Conservation (phyloP, 495 filamentous ascomycete species). For the Neurospora sp. region DNA sequence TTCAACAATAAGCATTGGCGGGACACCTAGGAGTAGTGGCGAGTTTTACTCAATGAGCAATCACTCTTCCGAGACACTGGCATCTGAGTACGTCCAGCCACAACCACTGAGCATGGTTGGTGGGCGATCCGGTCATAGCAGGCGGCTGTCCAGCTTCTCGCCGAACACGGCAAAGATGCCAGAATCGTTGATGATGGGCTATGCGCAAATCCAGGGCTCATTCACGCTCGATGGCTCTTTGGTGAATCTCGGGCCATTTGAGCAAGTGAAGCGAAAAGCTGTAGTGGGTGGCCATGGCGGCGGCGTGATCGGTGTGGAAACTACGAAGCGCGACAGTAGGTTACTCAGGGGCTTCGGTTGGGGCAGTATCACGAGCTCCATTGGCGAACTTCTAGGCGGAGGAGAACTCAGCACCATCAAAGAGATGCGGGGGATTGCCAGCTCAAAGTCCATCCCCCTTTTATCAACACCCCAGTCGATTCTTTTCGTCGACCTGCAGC, state of each 20-base stretch:
- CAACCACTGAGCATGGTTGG: slow-evolving; percentile 34
- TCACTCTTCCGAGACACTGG: slow-evolving; percentile 83
- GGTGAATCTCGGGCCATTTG: slow-evolving; percentile 80
- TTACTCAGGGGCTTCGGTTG: slow-evolving; percentile 79
- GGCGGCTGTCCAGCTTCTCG: slow-evolving; percentile 52
- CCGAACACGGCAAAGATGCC: slow-evolving; percentile 35
- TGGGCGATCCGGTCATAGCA: slow-evolving; percentile 45
- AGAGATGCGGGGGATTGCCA: slow-evolving; percentile 79
- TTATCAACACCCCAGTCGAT: slow-evolving; percentile 95
- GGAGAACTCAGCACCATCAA: slow-evolving; percentile 84
- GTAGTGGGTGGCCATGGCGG: slow-evolving; percentile 80
- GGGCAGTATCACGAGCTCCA: slow-evolving; percentile 78
- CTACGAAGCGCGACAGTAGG: slow-evolving; percentile 63
- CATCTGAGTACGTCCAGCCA: slow-evolving; percentile 77
- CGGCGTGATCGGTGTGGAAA: slow-evolving; percentile 72
- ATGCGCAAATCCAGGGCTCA: slow-evolving; percentile 85
- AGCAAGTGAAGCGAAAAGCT: slow-evolving; percentile 90
- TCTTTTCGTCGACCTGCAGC: slow-evolving; percentile 82
- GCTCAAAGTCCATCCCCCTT: slow-evolving; percentile 73
- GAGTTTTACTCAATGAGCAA: slow-evolving; percentile 94
- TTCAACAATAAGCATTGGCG: slow-evolving; percentile 55
- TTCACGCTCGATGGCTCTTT: slow-evolving; percentile 89
- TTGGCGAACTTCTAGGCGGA: slow-evolving; percentile 75
- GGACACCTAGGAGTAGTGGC: slow-evolving; percentile 76
- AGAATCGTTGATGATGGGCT: slow-evolving; percentile 94